Percentiles rank a stretch among this genome's conserved stretches.
Conservation (phyloP, 2,329 filamentous ascomycete genomes). For the Leptographium wingfieldii region DNA sequence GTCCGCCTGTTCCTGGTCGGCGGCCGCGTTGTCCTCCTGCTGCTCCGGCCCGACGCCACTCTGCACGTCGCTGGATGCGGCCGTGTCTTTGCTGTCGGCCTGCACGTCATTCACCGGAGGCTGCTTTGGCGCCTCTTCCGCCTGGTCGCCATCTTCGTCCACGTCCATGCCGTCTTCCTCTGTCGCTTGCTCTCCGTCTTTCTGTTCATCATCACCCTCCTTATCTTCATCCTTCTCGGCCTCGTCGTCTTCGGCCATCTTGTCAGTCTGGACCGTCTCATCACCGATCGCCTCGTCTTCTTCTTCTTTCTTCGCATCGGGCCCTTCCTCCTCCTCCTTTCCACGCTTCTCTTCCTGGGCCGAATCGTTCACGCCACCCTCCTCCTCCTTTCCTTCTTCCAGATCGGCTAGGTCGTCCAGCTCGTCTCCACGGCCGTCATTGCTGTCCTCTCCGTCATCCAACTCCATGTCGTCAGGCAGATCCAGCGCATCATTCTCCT, state of each 20-base stretch:
- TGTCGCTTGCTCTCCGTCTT: constrained; percentile 27
- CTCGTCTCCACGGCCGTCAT: constrained; percentile 37
- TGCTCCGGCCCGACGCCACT: constrained; percentile 53
- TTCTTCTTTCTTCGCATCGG: constrained; percentile 24
- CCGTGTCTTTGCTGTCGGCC: constrained; percentile 46
- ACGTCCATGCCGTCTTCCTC: constrained; percentile 32
- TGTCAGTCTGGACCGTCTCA: constrained; percentile 32
- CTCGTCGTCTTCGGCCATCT: constrained; percentile 27
- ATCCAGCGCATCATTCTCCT: constrained; percentile 71
- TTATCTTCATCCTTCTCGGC: constrained; percentile 36
- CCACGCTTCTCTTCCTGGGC: constrained; percentile 65
- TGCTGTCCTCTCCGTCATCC: constrained; percentile 52
- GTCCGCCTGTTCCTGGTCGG: constrained; percentile 6
- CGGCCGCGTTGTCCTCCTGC: constrained; percentile 39
- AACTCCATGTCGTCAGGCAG: constrained; percentile 83
- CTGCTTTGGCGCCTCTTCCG: constrained; percentile 28
- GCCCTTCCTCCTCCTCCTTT: constrained; percentile 31
- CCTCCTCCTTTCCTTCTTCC: constrained; percentile 67
- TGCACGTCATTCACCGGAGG: constrained; percentile 27
- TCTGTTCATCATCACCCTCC: constrained; percentile 29
- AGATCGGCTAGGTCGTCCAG: constrained; percentile 38
- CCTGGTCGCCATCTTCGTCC: constrained; percentile 41
- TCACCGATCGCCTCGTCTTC: constrained; percentile 32
- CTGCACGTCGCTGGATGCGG: constrained; percentile 49
- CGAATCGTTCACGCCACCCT: constrained; percentile 70